These are phyloP conservation scores for Camillea tinctor DNA, from an alignment of 2,329 filamentous ascomycete genomes.

Conservation along the genomic window DNA sequence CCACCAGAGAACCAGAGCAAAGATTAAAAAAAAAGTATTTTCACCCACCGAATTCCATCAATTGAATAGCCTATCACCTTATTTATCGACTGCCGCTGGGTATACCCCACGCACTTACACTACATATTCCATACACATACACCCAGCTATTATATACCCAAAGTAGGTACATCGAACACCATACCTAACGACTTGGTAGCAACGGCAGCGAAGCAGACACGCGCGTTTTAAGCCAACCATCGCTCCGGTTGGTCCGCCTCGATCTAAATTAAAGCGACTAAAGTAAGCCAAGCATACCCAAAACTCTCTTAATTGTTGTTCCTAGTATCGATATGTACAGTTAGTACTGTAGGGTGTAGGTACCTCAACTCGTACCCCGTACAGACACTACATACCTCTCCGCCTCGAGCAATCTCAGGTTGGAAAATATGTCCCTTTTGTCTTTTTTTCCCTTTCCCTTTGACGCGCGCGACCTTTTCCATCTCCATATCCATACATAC, in stretches of 20 bases:
- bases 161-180: background rate
- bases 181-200: background rate
- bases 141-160: background rate
- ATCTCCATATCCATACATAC: background rate
- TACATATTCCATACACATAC: background rate
- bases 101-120: background rate
- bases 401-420: background rate
- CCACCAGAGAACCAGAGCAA: background rate
- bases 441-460: background rate
- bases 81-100: background rate
- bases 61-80: background rate
- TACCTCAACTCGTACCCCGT: too few species aligned
- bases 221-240: background rate
- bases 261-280: conserved; percentile 7
- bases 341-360: too few species aligned
- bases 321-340: background rate
- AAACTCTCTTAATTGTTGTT: background rate
- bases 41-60: background rate
- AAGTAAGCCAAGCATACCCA: conserved; percentile 11
- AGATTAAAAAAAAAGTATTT: background rate
- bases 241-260: conserved; percentile 8
- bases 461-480: conserved; percentile 4
- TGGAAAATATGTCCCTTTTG: background rate
- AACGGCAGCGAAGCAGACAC: background rate
- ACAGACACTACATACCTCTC: background rate